phyloP scores from a whole-genome alignment of 2,329 filamentous ascomycete genomes.

The Fusarium papillatum region DNA sequence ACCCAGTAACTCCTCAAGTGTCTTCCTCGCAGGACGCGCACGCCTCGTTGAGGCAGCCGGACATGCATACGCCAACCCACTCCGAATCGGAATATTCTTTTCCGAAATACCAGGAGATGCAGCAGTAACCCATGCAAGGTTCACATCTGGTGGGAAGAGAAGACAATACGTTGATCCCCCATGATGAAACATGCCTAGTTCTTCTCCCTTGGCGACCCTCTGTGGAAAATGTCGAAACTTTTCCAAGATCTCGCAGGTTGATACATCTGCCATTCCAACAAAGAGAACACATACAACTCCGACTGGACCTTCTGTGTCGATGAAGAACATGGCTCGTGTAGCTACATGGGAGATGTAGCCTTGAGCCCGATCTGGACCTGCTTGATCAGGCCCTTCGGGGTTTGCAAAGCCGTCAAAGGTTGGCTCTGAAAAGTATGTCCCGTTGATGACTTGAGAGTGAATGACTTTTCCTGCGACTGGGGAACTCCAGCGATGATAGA shows the following conservation, averaged over 20 bases:
- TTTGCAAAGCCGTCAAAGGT: slow-evolving; percentile 10
- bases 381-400: slow-evolving; percentile 31
- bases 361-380: slow-evolving; percentile 57
- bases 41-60: not conserved
- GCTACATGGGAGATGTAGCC: slow-evolving; percentile 74
- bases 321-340: slow-evolving; percentile 75
- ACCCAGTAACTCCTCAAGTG: not conserved
- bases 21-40: not conserved
- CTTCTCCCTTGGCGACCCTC: slow-evolving; percentile 68
- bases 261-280: slow-evolving; percentile 80
- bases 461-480: slow-evolving; percentile 66
- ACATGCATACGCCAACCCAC: slow-evolving; percentile 31
- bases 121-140: slow-evolving; percentile 45
- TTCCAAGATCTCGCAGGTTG: slow-evolving; percentile 68
- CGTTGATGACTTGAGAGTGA: slow-evolving; percentile 60
- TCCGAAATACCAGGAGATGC: slow-evolving; percentile 23
- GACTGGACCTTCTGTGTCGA: slow-evolving; percentile 75
- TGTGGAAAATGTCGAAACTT: slow-evolving; percentile 21
- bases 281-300: slow-evolving; percentile 77
- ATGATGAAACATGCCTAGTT: slow-evolving; percentile 82
- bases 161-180: slow-evolving; percentile 77
- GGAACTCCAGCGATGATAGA: slow-evolving; percentile 78
- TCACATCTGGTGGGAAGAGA: slow-evolving; percentile 69
- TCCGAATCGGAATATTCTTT: slow-evolving; percentile 35
- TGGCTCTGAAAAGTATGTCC: slow-evolving; percentile 74